Conservation (phyloP, 108 stramenopile genomes). For the Cyclostephanos tholiformis region DNA sequence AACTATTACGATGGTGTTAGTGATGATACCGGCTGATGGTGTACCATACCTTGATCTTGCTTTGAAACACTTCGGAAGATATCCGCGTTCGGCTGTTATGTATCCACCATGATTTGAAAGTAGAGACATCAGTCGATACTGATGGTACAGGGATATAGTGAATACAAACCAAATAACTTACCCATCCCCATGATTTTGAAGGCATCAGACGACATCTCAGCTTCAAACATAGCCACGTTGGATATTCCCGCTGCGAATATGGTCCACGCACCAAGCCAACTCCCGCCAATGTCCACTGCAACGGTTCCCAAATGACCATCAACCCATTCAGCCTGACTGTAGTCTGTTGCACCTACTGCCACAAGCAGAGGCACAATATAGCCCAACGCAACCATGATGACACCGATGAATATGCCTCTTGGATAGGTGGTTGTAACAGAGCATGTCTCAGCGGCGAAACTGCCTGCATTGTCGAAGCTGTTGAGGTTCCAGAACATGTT, state of each 20-base stretch:
- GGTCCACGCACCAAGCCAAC: conserved; percentile 93
- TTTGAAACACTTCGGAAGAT: conserved; percentile 81
- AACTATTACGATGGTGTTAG: conserved; percentile 78
- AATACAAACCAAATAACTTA: not conserved
- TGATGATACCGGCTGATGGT: conserved; percentile 86
- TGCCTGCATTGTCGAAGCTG: conserved; percentile 85
- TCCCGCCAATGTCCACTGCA: conserved; percentile 78
- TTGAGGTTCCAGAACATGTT: conserved; percentile 97
- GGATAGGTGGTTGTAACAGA: conserved; percentile 78
- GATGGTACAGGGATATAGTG: not conserved
- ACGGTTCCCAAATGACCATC: conserved; percentile 89
- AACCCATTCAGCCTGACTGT: conserved; percentile 66
- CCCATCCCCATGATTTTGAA: conserved; percentile 95
- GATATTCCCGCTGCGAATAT: conserved; percentile 89
- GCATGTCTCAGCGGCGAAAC: conserved; percentile 87
- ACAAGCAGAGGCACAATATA: conserved; percentile 86
- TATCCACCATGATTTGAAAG: not conserved
- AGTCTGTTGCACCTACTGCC: conserved; percentile 75
- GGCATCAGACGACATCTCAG: conserved; percentile 92
- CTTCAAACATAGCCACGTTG: conserved; percentile 91
- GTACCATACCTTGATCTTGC: conserved; percentile 82
- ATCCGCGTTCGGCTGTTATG: conserved; percentile 66
- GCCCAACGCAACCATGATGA: conserved; percentile 64
- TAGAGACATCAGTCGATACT: not conserved
- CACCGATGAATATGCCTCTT: conserved; percentile 70